Evolutionary conservation across 305 asterid genomes (phyloP).

Genomic region (Fraxinus ornus): DNA sequence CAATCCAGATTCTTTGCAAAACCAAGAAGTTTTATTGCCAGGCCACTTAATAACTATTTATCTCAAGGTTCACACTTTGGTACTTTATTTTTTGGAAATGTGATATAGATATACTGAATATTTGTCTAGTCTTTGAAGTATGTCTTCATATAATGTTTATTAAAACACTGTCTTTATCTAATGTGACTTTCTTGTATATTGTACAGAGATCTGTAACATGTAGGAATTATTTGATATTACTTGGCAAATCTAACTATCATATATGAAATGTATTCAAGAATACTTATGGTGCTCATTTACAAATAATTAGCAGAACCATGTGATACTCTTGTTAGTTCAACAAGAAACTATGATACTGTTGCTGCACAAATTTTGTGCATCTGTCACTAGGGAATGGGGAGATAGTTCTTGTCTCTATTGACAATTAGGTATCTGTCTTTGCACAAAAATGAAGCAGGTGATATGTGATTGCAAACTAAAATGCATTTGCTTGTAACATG

Average conservation of each 20-base stretch:
- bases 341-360: neutral
- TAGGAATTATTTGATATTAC: neutral
- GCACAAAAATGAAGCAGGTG: neutral
- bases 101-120: slow-evolving; percentile 2
- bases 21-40: slow-evolving; percentile 90
- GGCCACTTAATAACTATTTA: slow-evolving; percentile 88
- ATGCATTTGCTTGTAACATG: neutral
- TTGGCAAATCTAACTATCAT: slow-evolving; percentile 4
- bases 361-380: slow-evolving; percentile 9
- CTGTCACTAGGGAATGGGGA: neutral
- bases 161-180: slow-evolving; percentile 2
- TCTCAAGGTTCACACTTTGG: slow-evolving; percentile 63
- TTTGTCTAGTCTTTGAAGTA: slow-evolving; percentile 18
- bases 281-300: neutral
- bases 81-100: slow-evolving; percentile 16
- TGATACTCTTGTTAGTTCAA: neutral
- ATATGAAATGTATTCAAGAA: slow-evolving; percentile 1
- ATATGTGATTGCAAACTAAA: neutral
- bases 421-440: neutral
- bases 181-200: slow-evolving; percentile 12
- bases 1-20: slow-evolving; percentile 88
- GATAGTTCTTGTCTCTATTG: neutral
- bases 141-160: slow-evolving; percentile 1
- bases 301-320: slow-evolving; percentile 4
- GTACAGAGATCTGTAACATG: neutral